These are phyloP conservation scores for Lasiosphaeris hirsuta DNA, from an alignment of 495 filamentous ascomycete species.

Conservation along the genomic window DNA sequence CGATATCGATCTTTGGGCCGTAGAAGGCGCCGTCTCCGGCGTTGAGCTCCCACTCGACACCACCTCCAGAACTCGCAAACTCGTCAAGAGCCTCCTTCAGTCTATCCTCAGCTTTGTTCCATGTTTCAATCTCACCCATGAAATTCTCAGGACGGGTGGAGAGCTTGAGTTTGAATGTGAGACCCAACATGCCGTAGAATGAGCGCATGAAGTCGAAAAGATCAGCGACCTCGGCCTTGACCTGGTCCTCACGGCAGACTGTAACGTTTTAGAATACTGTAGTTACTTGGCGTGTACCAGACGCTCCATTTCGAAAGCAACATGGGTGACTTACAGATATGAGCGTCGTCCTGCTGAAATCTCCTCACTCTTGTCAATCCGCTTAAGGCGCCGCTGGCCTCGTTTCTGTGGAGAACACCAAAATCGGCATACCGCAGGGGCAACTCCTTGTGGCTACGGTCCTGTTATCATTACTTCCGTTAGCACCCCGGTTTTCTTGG, in stretches of 20 bases:
- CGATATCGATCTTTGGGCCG: constrained; percentile 88
- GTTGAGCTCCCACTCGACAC: constrained; percentile 80
- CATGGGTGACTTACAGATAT: constrained; percentile 60
- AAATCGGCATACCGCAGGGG: constrained; percentile 92
- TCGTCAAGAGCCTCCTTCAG: constrained; percentile 72
- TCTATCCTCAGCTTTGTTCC: constrained; percentile 80
- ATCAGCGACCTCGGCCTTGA: constrained; percentile 76
- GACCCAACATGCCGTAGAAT: constrained; percentile 87
- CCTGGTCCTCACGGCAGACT: constrained; percentile 47
- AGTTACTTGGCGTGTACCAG: neutral
- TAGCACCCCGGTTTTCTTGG: too few relatives aligned
- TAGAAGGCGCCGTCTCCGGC: constrained; percentile 96
- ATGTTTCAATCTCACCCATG: constrained; percentile 80
- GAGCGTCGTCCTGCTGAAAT: constrained; percentile 93
- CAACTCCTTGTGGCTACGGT: constrained; percentile 84
- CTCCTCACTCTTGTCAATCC: constrained; percentile 87
- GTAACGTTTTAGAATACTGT: neutral
- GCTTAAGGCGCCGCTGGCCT: constrained; percentile 85
- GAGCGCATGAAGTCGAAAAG: constrained; percentile 82
- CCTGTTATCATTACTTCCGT: neutral
- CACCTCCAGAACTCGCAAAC: constrained; percentile 59
- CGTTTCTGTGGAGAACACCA: constrained; percentile 90
- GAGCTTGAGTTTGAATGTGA: constrained; percentile 93
- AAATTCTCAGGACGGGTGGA: constrained; percentile 93
- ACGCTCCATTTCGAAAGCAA: neutral